Percentiles rank a stretch among this genome's conserved stretches.
phyloP scores from a whole-genome alignment of 495 filamentous ascomycete species.

The Schizothecium vesticola region DNA sequence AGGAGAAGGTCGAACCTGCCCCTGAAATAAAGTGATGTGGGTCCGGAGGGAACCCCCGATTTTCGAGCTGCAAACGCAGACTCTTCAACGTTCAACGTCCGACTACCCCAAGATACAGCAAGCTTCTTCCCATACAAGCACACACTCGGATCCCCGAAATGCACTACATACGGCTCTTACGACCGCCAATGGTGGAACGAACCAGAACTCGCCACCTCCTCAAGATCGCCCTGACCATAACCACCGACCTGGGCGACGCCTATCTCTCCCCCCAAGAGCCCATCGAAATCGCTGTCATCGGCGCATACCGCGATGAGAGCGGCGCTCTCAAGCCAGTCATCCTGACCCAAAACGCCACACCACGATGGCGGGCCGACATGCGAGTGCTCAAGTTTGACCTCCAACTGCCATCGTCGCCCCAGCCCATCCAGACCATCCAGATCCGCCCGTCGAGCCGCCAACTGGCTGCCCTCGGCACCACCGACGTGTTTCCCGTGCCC shows the following conservation, averaged over 20 bases:
- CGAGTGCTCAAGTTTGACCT: constrained; percentile 39
- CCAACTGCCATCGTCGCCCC: constrained; percentile 23
- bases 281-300: constrained; percentile 50
- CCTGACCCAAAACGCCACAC: constrained; percentile 12
- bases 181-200: constrained; percentile 50
- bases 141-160: constrained; percentile 25
- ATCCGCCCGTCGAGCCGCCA: constrained; percentile 32
- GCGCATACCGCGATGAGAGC: constrained; percentile 29
- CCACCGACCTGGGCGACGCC: constrained; percentile 83
- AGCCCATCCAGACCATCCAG: constrained; percentile 28
- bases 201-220: constrained; percentile 31
- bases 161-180: constrained; percentile 75
- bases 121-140: not conserved
- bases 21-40: not conserved
- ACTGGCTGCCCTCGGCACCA: constrained; percentile 25
- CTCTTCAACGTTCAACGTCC: not conserved
- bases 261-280: constrained; percentile 64
- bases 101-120: not conserved
- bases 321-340: constrained; percentile 34
- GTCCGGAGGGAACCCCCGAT: not conserved
- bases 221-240: constrained; percentile 62
- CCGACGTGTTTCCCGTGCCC: constrained; percentile 22
- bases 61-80: not conserved
- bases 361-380: constrained; percentile 36
- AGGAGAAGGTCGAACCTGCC: not conserved